A percentile compares a stretch with the other conserved stretches of the same genome.
These are phyloP conservation scores for Sclerotiophoma versabilis DNA, from an alignment of 2,329 filamentous ascomycete species.

Conservation along the genomic window DNA sequence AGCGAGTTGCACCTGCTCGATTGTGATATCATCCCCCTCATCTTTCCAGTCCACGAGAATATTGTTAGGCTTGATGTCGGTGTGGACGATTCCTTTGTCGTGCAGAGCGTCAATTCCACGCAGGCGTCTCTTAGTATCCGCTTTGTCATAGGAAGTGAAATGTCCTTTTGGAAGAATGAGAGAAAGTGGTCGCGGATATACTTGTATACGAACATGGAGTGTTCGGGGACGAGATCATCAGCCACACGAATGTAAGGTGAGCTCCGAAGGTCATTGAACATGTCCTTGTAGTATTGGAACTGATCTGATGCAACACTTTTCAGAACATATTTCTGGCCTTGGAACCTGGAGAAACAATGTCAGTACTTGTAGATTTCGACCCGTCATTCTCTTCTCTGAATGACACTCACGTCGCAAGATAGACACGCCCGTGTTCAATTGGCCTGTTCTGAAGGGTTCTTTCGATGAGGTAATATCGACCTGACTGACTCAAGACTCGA, in stretches of 20 bases:
- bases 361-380: neutral
- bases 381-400: neutral
- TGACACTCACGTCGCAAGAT: conserved; percentile 16
- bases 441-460: conserved; percentile 14
- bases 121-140: conserved; percentile 49
- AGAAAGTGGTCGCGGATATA: conserved; percentile 55
- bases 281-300: conserved; percentile 17
- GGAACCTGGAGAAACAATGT: neutral
- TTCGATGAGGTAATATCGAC: conserved; percentile 13
- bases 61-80: conserved; percentile 55
- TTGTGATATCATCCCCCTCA: conserved; percentile 32
- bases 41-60: conserved; percentile 53
- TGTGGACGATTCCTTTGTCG: conserved; percentile 26
- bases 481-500: conserved; percentile 7
- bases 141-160: conserved; percentile 50
- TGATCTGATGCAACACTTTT: conserved; percentile 5
- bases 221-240: conserved; percentile 54
- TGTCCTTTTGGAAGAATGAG: conserved; percentile 51
- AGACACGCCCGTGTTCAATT: conserved; percentile 9
- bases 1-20: conserved; percentile 50
- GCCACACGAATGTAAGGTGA: conserved; percentile 15
- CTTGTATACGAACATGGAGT: conserved; percentile 56
- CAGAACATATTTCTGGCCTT: conserved; percentile 9
- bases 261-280: conserved; percentile 19
- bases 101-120: conserved; percentile 16